These are phyloP conservation scores for Firmiana major DNA, from an alignment of 345 rosid species.

Conservation along the genomic window DNA sequence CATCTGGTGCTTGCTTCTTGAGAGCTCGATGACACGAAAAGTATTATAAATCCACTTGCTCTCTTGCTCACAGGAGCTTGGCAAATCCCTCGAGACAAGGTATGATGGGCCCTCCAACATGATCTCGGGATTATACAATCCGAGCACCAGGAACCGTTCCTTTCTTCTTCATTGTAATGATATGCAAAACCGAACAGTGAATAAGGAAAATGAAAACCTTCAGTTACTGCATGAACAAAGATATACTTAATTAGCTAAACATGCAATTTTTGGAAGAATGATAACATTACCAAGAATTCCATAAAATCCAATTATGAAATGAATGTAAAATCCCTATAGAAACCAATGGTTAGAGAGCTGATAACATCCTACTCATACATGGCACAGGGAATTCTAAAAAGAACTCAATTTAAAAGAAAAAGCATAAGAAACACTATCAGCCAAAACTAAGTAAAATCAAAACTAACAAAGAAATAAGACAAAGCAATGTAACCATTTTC, in stretches of 20 bases:
- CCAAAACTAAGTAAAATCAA: not conserved
- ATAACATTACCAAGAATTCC: not conserved
- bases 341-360: not conserved
- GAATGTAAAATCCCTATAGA: not conserved
- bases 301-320: not conserved
- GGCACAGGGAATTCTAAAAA: not conserved
- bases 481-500: conserved; percentile 4
- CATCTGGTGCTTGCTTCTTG: conserved; percentile 29
- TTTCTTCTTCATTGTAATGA: conserved; percentile 8
- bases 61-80: conserved; percentile 43
- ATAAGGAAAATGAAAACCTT: not conserved
- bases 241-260: not conserved
- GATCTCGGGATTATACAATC: conserved; percentile 10
- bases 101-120: conserved; percentile 57
- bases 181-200: conserved; percentile 7
- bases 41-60: conserved; percentile 43
- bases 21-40: conserved; percentile 32
- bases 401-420: not conserved
- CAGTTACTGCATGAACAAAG: conserved; percentile 3
- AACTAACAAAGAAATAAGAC: not conserved
- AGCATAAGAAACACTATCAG: not conserved
- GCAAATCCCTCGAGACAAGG: conserved; percentile 41
- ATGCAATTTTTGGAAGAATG: not conserved
- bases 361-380: not conserved
- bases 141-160: not conserved